Evolutionary conservation across 2,329 filamentous ascomycete species (phyloP).

Genomic region (Cyphellophora attinorum): DNA sequence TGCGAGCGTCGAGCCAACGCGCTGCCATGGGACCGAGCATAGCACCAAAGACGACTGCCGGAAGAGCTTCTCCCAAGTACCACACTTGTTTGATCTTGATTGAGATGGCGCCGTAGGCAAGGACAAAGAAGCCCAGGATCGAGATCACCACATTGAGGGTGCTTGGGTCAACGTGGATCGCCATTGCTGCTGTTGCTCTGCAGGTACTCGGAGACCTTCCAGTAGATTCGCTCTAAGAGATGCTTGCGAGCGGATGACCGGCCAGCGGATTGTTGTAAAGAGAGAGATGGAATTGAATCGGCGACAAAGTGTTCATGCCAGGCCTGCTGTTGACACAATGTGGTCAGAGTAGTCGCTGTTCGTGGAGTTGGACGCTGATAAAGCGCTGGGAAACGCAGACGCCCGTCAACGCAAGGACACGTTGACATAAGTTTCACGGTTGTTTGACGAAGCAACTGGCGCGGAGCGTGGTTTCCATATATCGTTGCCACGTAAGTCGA

Average conservation of each 20-base stretch:
- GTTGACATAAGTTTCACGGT: too few species aligned
- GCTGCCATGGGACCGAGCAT: constrained; percentile 45
- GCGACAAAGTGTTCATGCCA: not conserved
- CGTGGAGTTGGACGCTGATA: too few species aligned
- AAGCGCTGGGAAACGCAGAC: too few species aligned
- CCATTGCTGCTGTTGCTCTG: not conserved
- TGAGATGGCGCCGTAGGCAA: constrained; percentile 25
- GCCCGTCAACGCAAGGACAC: too few species aligned
- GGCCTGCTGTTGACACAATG: not conserved
- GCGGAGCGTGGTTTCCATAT: too few species aligned
- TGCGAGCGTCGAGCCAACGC: constrained; percentile 38
- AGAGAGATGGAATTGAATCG: not conserved
- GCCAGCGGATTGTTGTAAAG: not conserved
- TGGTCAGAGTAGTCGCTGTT: too few species aligned
- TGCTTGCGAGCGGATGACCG: not conserved
- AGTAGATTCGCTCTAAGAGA: not conserved
- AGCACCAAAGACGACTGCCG: constrained; percentile 56
- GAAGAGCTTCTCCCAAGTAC: constrained; percentile 28
- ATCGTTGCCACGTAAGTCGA: too few species aligned
- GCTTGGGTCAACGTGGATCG: constrained; percentile 10
- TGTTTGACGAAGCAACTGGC: too few species aligned
- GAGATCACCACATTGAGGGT: constrained; percentile 26
- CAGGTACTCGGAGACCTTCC: not conserved
- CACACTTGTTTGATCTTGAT: constrained; percentile 29
- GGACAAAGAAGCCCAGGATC: constrained; percentile 26